Percentiles rank a stretch among this genome's conserved stretches.
phyloP scores from a whole-genome alignment of 2,329 filamentous ascomycete species.

The Tolypocladium capitatum region DNA sequence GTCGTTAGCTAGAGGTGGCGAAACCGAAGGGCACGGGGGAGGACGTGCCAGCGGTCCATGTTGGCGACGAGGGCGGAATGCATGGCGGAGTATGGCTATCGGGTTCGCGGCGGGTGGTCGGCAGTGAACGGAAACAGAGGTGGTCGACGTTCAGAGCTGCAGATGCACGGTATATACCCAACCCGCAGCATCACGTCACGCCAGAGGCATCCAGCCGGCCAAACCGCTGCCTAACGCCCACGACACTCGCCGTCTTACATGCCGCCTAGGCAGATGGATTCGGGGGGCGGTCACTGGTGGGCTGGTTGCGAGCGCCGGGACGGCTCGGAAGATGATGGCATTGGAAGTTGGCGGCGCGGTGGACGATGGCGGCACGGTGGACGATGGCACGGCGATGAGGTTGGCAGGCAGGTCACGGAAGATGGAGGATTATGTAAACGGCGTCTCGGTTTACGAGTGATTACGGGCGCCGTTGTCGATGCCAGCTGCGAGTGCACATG shows the following conservation, averaged over 20 bases:
- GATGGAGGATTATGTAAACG: too few relatives aligned
- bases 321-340: too few relatives aligned
- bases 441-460: too few relatives aligned
- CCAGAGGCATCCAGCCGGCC: neutral
- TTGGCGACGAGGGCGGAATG: conserved; percentile 16
- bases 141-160: neutral
- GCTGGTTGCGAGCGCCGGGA: neutral
- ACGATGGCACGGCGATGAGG: too few relatives aligned
- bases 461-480: too few relatives aligned
- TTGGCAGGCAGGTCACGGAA: too few relatives aligned
- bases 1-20: conserved; percentile 1
- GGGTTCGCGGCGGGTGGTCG: neutral
- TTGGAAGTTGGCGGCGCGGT: too few relatives aligned
- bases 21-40: too few relatives aligned
- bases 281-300: neutral
- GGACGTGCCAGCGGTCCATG: conserved; percentile 22
- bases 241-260: neutral
- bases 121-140: too few relatives aligned
- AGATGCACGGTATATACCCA: neutral
- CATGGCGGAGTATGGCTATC: conserved; percentile 10
- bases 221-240: too few relatives aligned
- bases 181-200: neutral
- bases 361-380: too few relatives aligned
- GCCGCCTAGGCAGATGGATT: neutral
- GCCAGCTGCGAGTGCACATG: too few relatives aligned